phyloP scores from a whole-genome alignment of 306 rosid genomes.

The Clitoria ternatea region DNA sequence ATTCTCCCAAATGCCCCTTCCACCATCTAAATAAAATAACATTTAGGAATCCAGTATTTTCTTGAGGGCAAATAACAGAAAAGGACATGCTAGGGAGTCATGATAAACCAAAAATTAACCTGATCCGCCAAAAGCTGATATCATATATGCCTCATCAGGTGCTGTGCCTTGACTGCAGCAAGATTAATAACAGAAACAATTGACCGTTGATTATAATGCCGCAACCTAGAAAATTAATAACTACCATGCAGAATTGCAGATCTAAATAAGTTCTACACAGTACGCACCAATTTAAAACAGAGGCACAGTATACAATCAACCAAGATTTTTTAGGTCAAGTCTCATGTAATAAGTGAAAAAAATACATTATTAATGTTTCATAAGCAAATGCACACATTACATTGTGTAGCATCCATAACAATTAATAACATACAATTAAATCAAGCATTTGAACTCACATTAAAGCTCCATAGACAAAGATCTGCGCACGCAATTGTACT shows the following conservation, averaged over 20 bases:
- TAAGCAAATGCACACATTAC: slow-evolving; percentile 1
- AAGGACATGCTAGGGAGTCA: neutral
- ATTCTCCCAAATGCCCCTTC: slow-evolving; percentile 79
- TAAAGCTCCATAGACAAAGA: slow-evolving; percentile 96
- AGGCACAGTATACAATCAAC: neutral
- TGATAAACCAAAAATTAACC: slow-evolving; percentile 44
- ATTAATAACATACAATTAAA: neutral
- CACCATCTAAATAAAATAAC: slow-evolving; percentile 61
- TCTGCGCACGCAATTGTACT: slow-evolving; percentile 98
- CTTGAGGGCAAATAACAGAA: neutral
- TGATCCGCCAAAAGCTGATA: slow-evolving; percentile 92
- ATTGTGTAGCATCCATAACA: neutral
- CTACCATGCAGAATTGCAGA: slow-evolving; percentile 9
- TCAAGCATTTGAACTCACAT: slow-evolving; percentile 68
- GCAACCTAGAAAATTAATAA: neutral
- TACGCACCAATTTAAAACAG: neutral
- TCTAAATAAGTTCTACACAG: slow-evolving; percentile 3
- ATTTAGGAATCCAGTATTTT: slow-evolving; percentile 20
- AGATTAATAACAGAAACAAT: slow-evolving; percentile 23
- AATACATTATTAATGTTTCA: neutral
- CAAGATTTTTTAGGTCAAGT: neutral
- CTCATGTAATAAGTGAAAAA: neutral
- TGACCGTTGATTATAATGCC: neutral
- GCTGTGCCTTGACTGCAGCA: slow-evolving; percentile 85
- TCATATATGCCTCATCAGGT: slow-evolving; percentile 92